Conservation (phyloP, 1,284 basidiomycete genomes). For the Marasmius tenuissimus region DNA sequence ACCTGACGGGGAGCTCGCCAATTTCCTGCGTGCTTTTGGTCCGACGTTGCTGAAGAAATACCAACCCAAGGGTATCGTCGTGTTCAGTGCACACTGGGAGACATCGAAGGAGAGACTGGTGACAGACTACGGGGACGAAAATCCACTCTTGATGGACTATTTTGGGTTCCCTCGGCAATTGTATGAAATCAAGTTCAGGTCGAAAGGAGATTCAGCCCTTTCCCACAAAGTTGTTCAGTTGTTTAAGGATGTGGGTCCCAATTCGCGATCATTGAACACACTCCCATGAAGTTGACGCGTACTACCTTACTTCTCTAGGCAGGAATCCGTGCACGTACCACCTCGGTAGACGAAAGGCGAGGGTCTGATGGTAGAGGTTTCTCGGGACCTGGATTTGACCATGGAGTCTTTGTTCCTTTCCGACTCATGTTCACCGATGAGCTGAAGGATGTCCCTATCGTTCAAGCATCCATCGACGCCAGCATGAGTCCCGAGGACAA, state of each 20-base stretch:
- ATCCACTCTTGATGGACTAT: slow-evolving; percentile 74
- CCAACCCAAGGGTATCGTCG: slow-evolving; percentile 70
- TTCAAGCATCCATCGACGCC: slow-evolving; percentile 70
- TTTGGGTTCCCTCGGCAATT: slow-evolving; percentile 60
- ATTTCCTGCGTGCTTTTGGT: slow-evolving; percentile 70
- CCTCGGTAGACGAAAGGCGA: slow-evolving; percentile 52
- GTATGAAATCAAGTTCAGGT: slow-evolving; percentile 69
- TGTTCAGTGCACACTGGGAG: slow-evolving; percentile 84
- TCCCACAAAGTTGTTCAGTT: slow-evolving; percentile 59
- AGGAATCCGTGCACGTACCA: too few relatives aligned
- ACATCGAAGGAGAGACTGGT: slow-evolving; percentile 57
- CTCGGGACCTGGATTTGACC: slow-evolving; percentile 61
- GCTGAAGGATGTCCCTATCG: slow-evolving; percentile 58
- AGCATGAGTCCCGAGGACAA: slow-evolving; percentile 60
- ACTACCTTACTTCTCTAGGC: slow-evolving; percentile 35
- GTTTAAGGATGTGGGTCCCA: slow-evolving; percentile 49
- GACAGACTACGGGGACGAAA: slow-evolving; percentile 71
- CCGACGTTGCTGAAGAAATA: slow-evolving; percentile 68
- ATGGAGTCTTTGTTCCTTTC: slow-evolving; percentile 79
- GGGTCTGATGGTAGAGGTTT: slow-evolving; percentile 63
- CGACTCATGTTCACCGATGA: slow-evolving; percentile 72
- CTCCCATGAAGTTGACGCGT: slow-evolving; percentile 50
- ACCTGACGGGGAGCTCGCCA: slow-evolving; percentile 53
- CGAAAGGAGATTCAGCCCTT: slow-evolving; percentile 56
- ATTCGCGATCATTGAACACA: background rate